Conservation (phyloP, 768 basidiomycete species). For the Dendrothele bispora region DNA sequence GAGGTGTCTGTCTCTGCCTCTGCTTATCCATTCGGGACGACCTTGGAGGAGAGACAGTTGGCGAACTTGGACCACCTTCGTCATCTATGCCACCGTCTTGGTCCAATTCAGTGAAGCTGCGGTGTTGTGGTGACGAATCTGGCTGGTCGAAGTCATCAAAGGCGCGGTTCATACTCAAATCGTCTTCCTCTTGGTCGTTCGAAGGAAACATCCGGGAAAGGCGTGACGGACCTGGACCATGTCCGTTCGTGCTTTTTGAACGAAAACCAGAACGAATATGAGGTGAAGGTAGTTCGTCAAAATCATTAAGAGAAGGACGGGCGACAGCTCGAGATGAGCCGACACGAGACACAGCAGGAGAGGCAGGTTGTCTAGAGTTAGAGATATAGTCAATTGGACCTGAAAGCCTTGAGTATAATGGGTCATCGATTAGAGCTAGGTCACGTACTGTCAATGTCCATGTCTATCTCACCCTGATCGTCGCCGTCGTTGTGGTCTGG, state of each 20-base stretch:
- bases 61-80: constrained; percentile 31
- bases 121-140: no score
- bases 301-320: constrained; percentile 57
- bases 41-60: constrained; percentile 17
- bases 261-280: constrained; percentile 28
- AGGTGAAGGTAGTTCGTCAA: constrained; percentile 65
- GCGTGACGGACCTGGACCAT: constrained; percentile 35
- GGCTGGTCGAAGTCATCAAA: no score
- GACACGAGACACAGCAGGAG: constrained; percentile 39
- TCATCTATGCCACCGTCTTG: constrained; percentile 49
- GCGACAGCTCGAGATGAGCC: constrained; percentile 45
- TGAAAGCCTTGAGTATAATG: constrained; percentile 26
- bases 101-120: constrained; percentile 50
- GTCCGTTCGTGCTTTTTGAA: no score
- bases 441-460: constrained; percentile 74
- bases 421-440: constrained; percentile 6
- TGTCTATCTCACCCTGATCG: constrained; percentile 69
- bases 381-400: constrained; percentile 44
- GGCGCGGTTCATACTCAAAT: no score
- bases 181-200: constrained; percentile 22
- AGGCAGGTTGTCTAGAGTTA: constrained; percentile 38
- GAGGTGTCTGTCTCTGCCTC: constrained; percentile 44
- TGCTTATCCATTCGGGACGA: no score
- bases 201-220: constrained; percentile 27
- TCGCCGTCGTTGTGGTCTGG: no score